Base-by-base conservation (phyloP, 106 monocot genomes). In the Allium cepa region DNA sequence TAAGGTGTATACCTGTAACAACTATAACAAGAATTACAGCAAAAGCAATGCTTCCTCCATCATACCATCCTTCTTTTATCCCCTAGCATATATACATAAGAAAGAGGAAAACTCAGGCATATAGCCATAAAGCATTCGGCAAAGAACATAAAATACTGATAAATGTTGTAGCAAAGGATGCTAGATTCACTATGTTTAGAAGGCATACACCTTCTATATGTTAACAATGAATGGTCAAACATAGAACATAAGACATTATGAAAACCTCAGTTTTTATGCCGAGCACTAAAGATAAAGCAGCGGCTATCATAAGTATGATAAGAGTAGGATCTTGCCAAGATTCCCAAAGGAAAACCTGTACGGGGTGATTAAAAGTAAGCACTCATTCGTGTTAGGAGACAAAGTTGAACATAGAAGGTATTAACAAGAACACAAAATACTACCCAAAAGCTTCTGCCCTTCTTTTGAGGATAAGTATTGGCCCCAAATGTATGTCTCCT, bases 1-100 rank as follows among this genome's bases (percentile, higher is more conserved):
- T 9, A 17, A 60, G 50, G 45, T 5, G 3, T 51, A 70, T 79
- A 94, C 94, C 94, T 74, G 96, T 92, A 67, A 97, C 88, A 67
- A 89, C 51, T 51, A 97, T 87, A 68, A 97, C 96, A 68, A 97
- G 83, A 65, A 89, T 71, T 72, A 97, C 92, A 75, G 96, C 96
- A 76, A 88, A 80, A 26, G 79, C 85, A 68, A 97, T 97, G 80
- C 96, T 97, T 18, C 83, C 96, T 60, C 96, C 96, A 84, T 97
- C 92, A 76, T 92, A 97, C 96, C 96, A 97, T 62, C 96, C 96
- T 82, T 97, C 92, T 75, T 97, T 97, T 59, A 88, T 74, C 45
- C 96, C 96, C 88, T 97, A 49, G 60, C 71, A 48, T 52, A 58
- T 8, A 46, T 13, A 50, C 6, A 59, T 8, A 11, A 27, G 49